phyloP scores from a whole-genome alignment of 2,329 filamentous ascomycete species.

The Dothistroma pini region DNA sequence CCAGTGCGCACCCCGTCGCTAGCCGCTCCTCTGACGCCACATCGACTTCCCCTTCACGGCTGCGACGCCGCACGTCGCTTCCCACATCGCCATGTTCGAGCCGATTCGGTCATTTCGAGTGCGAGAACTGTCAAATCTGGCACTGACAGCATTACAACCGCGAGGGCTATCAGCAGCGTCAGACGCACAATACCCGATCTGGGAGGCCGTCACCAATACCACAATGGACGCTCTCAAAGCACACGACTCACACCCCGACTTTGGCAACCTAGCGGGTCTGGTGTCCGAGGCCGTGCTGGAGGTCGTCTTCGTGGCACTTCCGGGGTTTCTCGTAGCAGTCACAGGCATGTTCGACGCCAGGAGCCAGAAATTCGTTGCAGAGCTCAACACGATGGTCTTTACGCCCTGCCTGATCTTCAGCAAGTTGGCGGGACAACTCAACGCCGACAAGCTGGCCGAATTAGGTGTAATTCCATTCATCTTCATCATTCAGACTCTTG shows the following conservation, averaged over 20 bases:
- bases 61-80: constrained; percentile 32
- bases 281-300: constrained; percentile 95
- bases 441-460: constrained; percentile 82
- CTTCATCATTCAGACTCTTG: constrained; percentile 79
- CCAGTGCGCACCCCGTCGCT: no score
- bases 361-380: constrained; percentile 93
- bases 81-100: constrained; percentile 35
- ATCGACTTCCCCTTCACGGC: constrained; percentile 11
- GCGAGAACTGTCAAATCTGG: constrained; percentile 27
- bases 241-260: constrained; percentile 52
- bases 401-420: constrained; percentile 97
- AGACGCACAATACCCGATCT: constrained; percentile 28
- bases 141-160: constrained; percentile 40
- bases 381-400: constrained; percentile 93
- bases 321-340: constrained; percentile 86
- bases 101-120: constrained; percentile 46
- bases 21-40: not conserved
- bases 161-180: constrained; percentile 24
- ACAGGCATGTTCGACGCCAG: constrained; percentile 93
- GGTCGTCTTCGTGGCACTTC: constrained; percentile 90
- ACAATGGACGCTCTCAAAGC: constrained; percentile 25
- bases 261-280: constrained; percentile 68
- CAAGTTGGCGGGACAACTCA: constrained; percentile 92
- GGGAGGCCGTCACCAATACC: constrained; percentile 31
- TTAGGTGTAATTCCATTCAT: constrained; percentile 94